Conservation (phyloP, 2,329 filamentous ascomycete species). For the Trichoderma atrobrunneum region DNA sequence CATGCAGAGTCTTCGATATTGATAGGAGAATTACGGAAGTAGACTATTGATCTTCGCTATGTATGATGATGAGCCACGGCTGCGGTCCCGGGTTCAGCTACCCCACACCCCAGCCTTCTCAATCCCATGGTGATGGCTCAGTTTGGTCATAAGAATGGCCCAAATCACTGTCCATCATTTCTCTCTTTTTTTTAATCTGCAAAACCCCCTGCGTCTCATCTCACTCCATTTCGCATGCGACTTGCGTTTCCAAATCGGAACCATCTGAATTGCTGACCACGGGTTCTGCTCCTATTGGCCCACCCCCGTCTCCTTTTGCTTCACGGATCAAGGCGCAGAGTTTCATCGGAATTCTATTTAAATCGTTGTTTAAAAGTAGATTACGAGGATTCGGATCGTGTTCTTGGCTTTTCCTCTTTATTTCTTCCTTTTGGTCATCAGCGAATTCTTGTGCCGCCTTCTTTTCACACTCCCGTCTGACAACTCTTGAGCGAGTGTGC, state of each 20-base stretch:
- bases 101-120: neutral
- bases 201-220: neutral
- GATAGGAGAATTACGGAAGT: neutral
- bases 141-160: neutral
- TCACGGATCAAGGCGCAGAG: neutral
- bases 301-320: neutral
- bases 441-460: neutral
- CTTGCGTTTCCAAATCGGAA: neutral
- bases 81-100: neutral
- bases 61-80: neutral
- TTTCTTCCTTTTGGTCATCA: neutral
- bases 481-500: slow-evolving; percentile 22
- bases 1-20: neutral
- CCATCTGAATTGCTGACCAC: neutral
- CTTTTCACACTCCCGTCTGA: neutral
- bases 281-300: neutral
- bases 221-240: neutral
- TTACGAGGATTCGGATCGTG: neutral
- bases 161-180: neutral
- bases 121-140: neutral
- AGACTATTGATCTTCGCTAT: neutral
- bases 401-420: neutral
- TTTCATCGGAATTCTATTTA: neutral
- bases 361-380: neutral
- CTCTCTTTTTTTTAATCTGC: neutral